phyloP scores from a whole-genome alignment of 139 green algal species.

The Micromonas commoda region DNA sequence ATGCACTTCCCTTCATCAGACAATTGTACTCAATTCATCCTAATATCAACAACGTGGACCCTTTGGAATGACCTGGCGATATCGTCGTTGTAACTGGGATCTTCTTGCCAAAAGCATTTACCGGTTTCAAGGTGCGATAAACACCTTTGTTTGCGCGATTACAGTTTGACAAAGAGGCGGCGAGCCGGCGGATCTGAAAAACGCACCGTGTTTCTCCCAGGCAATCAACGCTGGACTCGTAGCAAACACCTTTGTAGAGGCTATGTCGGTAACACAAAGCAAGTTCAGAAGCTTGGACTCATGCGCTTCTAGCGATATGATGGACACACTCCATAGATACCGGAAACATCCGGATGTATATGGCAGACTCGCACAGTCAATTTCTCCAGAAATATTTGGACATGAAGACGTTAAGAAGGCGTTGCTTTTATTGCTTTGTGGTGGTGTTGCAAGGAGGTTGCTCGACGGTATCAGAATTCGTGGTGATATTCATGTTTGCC shows the following conservation, averaged over 20 bases:
- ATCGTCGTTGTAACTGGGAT: constrained; percentile 75
- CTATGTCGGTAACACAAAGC: neutral
- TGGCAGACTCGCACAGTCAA: constrained; percentile 61
- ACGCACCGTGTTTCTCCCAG: neutral
- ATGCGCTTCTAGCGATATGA: neutral
- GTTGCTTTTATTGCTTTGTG: constrained; percentile 16
- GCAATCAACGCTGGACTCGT: constrained; percentile 27
- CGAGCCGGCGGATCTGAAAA: too few species aligned
- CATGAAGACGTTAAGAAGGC: constrained; percentile 91
- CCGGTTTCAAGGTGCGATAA: constrained; percentile 49
- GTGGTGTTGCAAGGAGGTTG: constrained; percentile 33
- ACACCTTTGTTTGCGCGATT: neutral
- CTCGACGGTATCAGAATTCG: constrained; percentile 89
- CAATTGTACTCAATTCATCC: neutral
- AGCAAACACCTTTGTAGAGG: constrained; percentile 24
- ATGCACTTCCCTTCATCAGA: neutral
- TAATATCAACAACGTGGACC: neutral
- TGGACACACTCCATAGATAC: neutral
- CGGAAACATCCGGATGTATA: constrained; percentile 66
- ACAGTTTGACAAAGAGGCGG: neutral
- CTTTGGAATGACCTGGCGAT: constrained; percentile 58
- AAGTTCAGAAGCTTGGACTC: neutral
- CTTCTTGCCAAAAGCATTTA: constrained; percentile 85
- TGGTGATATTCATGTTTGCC: constrained; percentile 93
- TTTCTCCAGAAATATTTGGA: constrained; percentile 89